These are phyloP conservation scores for Aspergillus tubingensis DNA, from an alignment of 2,329 filamentous ascomycete genomes.

Conservation along the genomic window DNA sequence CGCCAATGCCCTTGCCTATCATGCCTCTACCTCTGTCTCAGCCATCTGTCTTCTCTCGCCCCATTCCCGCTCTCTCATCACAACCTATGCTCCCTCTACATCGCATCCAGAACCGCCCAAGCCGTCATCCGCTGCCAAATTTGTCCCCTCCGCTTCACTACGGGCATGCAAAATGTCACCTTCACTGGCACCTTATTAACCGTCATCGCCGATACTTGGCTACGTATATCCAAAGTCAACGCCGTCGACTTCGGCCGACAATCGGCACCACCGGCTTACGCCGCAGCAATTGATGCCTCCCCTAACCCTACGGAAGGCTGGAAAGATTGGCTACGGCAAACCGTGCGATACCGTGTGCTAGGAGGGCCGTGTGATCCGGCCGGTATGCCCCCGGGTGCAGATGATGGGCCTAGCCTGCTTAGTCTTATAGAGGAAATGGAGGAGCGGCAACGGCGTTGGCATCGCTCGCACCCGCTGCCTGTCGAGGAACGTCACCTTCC, in stretches of 20 bases:
- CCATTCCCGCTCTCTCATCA: conserved; percentile 46
- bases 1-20: conserved; percentile 44
- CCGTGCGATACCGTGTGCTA: conserved; percentile 39
- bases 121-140: conserved; percentile 45
- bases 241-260: conserved; percentile 40
- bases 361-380: conserved; percentile 31
- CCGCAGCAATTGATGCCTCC: conserved; percentile 28
- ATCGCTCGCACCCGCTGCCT: conserved; percentile 31
- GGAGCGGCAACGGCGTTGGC: conserved; percentile 46
- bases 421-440: conserved; percentile 45
- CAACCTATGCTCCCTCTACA: conserved; percentile 47
- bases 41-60: conserved; percentile 43
- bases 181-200: conserved; percentile 48
- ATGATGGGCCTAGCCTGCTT: conserved; percentile 37
- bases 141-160: conserved; percentile 46
- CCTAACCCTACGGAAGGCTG: conserved; percentile 33
- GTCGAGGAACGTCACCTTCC: conserved; percentile 14
- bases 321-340: conserved; percentile 42
- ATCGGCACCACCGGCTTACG: conserved; percentile 34
- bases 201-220: conserved; percentile 48
- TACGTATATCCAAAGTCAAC: conserved; percentile 40
- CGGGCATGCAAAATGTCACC: conserved; percentile 50
- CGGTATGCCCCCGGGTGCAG: conserved; percentile 30
- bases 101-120: conserved; percentile 44
- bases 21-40: conserved; percentile 47